A percentile compares a stretch with the other conserved stretches of the same genome.
Conservation (phyloP, 164 flowering plant species). For the Chloranthus sessilifolius region DNA sequence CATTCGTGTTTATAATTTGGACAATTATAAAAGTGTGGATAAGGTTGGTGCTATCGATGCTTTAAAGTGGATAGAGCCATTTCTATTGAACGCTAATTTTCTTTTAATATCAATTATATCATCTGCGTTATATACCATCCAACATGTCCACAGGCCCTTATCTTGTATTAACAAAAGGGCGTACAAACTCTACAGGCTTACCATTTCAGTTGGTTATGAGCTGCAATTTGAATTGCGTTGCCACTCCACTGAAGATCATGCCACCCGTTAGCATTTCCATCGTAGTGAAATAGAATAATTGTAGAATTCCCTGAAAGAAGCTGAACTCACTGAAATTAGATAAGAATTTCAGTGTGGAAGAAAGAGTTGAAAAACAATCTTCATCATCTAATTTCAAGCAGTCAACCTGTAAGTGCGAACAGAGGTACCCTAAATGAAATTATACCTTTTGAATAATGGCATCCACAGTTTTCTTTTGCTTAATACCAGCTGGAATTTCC, state of each 20-base stretch:
- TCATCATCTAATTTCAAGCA: no score
- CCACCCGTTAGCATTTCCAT: conserved; percentile 82
- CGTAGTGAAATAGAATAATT: conserved; percentile 85
- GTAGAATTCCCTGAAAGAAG: conserved; percentile 89
- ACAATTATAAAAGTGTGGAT: neutral
- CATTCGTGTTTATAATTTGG: neutral
- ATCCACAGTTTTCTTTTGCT: conserved; percentile 77
- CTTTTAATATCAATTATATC: no score
- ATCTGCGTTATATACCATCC: no score
- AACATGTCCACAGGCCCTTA: no score
- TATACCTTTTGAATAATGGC: conserved; percentile 75
- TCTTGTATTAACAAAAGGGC: no score
- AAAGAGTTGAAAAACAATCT: conserved; percentile 1
- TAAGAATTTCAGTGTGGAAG: no score
- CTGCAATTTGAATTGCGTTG: conserved; percentile 72
- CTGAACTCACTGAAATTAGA: conserved; percentile 62
- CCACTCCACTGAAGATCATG: conserved; percentile 72
- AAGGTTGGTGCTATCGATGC: no score
- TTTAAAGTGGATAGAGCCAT: no score
- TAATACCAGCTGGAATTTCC: conserved; percentile 84
- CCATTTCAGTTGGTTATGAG: conserved; percentile 95
- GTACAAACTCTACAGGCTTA: conserved; percentile 28
- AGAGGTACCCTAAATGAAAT: conserved; percentile 2
- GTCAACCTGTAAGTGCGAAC: neutral
- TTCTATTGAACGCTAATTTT: no score